These are phyloP conservation scores for Populus hybrid DNA, from an alignment of 441 rosid species.

Conservation along the genomic window DNA sequence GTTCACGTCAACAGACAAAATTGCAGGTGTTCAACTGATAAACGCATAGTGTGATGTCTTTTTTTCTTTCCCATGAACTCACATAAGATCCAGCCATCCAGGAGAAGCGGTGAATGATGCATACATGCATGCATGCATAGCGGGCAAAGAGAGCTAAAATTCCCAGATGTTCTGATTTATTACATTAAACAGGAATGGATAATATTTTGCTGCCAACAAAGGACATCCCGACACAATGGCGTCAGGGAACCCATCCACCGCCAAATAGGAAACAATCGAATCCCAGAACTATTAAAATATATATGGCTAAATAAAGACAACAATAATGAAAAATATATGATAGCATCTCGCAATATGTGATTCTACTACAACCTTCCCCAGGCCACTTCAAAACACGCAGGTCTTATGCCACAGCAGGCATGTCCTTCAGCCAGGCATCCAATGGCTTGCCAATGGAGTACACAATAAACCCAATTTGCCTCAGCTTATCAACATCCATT, in stretches of 20 bases:
- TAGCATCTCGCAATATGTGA: background rate
- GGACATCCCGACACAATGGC: background rate
- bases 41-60: too few relatives aligned
- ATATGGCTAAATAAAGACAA: background rate
- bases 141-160: background rate
- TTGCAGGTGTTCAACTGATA: too few relatives aligned
- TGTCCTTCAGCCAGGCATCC: slow-evolving; percentile 87
- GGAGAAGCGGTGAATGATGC: background rate
- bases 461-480: slow-evolving; percentile 80
- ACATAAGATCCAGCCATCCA: background rate
- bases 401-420: slow-evolving; percentile 72
- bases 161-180: background rate
- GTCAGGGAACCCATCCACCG: background rate
- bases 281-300: background rate
- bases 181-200: slow-evolving; percentile 1
- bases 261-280: background rate
- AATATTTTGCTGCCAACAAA: background rate
- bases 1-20: too few relatives aligned
- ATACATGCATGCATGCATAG: too few relatives aligned
- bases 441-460: slow-evolving; percentile 88
- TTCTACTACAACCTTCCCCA: background rate
- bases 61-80: too few relatives aligned
- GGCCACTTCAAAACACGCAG: background rate
- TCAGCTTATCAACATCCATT: slow-evolving; percentile 50
- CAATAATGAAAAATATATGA: background rate